Base-by-base conservation (phyloP, 768 basidiomycete genomes). In the Suillus plorans region DNA sequence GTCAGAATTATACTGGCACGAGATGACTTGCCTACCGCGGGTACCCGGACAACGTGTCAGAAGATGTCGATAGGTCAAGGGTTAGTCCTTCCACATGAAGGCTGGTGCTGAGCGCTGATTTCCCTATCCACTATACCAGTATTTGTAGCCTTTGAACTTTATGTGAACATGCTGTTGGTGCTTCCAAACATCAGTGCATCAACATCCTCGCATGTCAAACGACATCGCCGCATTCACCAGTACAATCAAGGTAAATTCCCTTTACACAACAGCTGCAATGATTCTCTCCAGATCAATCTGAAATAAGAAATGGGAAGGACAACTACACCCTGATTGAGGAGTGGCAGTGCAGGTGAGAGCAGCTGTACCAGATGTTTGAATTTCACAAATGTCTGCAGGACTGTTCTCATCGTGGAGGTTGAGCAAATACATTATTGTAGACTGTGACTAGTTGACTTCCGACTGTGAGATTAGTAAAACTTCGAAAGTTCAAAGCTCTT, bases 1-100 rank as follows among this genome's bases (percentile, higher is more conserved):
- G 71, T 72, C 66, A 59, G 39, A 41, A 18, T 52, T 57, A 42
- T 67, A 67, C 67, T 39, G 66, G 41, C 61, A 45, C 49, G 42
- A 45, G 12, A 44, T 62, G 31, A 56, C 12, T 55, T 55, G 20
- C 47, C 20, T 53, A 41, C 52, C 64, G 36, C 36, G 63, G 66
- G 61, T 53, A 37, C 47, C 64, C 65, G 66, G 63, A 69, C 61
- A 52, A 67, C 12, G 55, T 60, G 55, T 12, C 18, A 4, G 22
- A 22, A 37, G 31, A 34, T n/a, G 31, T 55, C 31, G 20, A 55
- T 20, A 55, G 20, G 31, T 2, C 10, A 55, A 36, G 53, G 20
- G 36, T 37, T n/a, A 31, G 31, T 55, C 12, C 18, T 31, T 34
- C 18, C 18, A 18, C 18, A 53, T 20, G 1, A 20, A 10, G 20